Conservation (phyloP, 2,329 filamentous ascomycete species). For the Orbilia quercus region DNA sequence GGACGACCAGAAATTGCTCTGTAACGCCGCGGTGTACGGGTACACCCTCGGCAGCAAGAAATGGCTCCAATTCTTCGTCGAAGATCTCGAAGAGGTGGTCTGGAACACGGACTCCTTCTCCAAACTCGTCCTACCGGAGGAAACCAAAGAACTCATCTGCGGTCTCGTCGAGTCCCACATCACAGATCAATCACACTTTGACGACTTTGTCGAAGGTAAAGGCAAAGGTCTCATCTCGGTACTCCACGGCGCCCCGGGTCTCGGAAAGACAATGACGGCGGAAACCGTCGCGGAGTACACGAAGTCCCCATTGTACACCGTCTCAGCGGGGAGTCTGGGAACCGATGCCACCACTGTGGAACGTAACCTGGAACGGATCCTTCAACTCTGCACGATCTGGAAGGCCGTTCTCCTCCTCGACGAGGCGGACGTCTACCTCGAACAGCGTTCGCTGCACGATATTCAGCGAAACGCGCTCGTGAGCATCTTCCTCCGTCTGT, state of each 20-base stretch:
- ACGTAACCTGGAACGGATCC: constrained; percentile 80
- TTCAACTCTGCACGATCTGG: constrained; percentile 88
- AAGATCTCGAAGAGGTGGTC: constrained; percentile 60
- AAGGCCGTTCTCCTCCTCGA: constrained; percentile 85
- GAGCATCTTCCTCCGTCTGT: constrained; percentile 64
- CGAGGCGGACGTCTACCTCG: constrained; percentile 85
- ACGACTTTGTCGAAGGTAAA: constrained; percentile 69
- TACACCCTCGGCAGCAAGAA: constrained; percentile 47
- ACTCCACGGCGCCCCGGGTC: constrained; percentile 68
- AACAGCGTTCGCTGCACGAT: constrained; percentile 83
- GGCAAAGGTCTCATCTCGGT: constrained; percentile 63
- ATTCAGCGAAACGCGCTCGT: constrained; percentile 87
- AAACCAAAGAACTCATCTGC: constrained; percentile 61
- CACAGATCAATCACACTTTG: constrained; percentile 64
- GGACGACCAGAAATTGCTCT: constrained; percentile 41
- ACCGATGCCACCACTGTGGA: constrained; percentile 70
- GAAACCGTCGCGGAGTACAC: constrained; percentile 69
- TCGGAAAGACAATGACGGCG: constrained; percentile 71
- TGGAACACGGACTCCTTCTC: constrained; percentile 62
- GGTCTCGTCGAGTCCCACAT: constrained; percentile 68
- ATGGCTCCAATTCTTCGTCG: constrained; percentile 58
- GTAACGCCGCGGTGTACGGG: constrained; percentile 26
- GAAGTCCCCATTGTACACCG: constrained; percentile 67
- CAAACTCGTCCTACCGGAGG: constrained; percentile 60
- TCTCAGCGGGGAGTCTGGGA: constrained; percentile 64